Conservation (phyloP, 495 filamentous ascomycete species). For the Daldinia vernicosa region DNA sequence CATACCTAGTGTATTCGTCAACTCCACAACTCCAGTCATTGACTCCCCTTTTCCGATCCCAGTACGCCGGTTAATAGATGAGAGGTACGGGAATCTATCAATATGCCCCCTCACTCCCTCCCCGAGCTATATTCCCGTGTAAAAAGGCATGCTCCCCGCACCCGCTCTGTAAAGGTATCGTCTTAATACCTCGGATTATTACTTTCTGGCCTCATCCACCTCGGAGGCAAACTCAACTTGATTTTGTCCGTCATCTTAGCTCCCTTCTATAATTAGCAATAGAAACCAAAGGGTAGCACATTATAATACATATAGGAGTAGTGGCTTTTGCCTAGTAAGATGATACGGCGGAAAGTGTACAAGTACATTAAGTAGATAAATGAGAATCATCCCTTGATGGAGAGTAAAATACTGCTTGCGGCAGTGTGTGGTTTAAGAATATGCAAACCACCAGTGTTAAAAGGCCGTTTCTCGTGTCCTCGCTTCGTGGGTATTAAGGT, state of each 20-base stretch:
- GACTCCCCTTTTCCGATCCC: not conserved
- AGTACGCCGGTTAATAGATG: slow-evolving; percentile 17
- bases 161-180: slow-evolving; percentile 19
- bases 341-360: not conserved
- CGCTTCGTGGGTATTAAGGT: not conserved
- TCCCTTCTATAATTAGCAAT: not conserved
- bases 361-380: not conserved
- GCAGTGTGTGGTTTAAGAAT: not conserved
- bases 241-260: not conserved
- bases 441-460: not conserved
- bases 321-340: slow-evolving; percentile 14
- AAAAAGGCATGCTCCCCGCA: slow-evolving; percentile 21
- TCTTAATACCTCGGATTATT: slow-evolving; percentile 19
- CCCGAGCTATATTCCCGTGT: slow-evolving; percentile 23
- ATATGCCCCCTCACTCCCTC: not conserved
- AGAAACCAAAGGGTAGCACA: slow-evolving; percentile 14
- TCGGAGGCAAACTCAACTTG: not conserved
- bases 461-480: not conserved
- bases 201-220: not conserved
- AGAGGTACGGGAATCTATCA: slow-evolving; percentile 24
- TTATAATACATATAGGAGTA: slow-evolving; percentile 29
- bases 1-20: slow-evolving; percentile 15
- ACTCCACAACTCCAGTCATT: not conserved
- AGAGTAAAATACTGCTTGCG: not conserved
- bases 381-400: not conserved